Conservation (phyloP, 257 asterid species). For the Salvia rosmarinus region DNA sequence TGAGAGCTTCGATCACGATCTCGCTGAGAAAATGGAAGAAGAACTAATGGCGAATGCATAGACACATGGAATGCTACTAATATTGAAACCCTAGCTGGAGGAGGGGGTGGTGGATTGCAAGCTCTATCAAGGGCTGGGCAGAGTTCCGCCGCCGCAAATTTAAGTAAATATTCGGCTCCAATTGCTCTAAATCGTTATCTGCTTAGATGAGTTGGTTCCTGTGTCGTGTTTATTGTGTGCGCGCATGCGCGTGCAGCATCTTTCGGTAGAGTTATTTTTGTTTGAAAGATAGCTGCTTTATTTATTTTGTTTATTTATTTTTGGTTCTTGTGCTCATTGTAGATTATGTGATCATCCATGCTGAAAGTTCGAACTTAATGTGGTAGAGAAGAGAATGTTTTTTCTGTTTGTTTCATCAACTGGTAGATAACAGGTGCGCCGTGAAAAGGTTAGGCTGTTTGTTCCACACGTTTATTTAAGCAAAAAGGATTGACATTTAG, state of each 20-base stretch:
- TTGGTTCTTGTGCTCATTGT: not conserved
- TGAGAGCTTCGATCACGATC: not conserved
- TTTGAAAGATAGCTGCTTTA: not conserved
- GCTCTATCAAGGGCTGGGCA: slow-evolving; percentile 33
- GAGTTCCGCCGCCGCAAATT: slow-evolving; percentile 29
- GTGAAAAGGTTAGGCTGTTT: not conserved
- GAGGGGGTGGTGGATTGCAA: slow-evolving; percentile 8
- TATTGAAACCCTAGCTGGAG: slow-evolving; percentile 31
- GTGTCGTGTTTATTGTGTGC: too few species aligned
- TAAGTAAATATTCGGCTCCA: slow-evolving; percentile 32
- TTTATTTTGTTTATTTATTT: not conserved
- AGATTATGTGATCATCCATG: too few species aligned
- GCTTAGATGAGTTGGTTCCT: not conserved
- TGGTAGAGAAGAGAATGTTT: not conserved
- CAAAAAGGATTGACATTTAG: not conserved
- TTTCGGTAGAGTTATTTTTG: not conserved
- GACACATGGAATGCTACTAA: not conserved
- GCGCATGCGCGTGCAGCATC: too few species aligned
- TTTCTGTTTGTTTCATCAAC: slow-evolving; percentile 5
- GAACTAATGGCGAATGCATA: slow-evolving; percentile 7
- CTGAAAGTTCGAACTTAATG: slow-evolving; percentile 1
- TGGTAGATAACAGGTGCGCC: not conserved
- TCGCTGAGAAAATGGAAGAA: not conserved
- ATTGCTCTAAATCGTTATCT: not conserved
- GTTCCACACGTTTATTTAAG: not conserved